phyloP scores from a whole-genome alignment of 2,329 filamentous ascomycete species.

The Byssoonygena ceratinophila region DNA sequence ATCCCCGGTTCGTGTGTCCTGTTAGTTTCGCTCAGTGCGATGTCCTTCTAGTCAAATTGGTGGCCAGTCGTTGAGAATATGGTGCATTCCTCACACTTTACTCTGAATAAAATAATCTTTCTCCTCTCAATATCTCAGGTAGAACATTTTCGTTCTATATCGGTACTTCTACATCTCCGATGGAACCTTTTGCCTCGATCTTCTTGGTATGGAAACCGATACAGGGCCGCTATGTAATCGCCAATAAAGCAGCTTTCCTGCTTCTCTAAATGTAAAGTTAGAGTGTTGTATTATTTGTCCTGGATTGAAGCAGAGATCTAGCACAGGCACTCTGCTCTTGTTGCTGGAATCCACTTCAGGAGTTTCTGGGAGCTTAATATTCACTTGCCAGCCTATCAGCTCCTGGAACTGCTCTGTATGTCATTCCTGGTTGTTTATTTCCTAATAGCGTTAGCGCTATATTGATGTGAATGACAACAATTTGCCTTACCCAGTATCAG shows the following conservation, averaged over 20 bases:
- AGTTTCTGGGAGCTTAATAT: background rate
- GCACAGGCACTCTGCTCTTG: background rate
- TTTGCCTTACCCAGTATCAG: background rate
- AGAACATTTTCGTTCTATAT: slow-evolving; percentile 10
- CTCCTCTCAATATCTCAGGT: background rate
- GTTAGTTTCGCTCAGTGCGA: slow-evolving; percentile 2
- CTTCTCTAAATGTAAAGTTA: too few relatives aligned
- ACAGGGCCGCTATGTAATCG: background rate
- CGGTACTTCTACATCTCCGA: background rate
- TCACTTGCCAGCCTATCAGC: background rate
- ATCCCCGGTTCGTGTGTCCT: slow-evolving; percentile 5
- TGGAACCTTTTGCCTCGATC: background rate
- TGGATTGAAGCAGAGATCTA: background rate
- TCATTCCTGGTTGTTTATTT: slow-evolving; percentile 1
- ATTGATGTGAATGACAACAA: slow-evolving; percentile 6
- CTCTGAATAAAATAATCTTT: slow-evolving; percentile 1
- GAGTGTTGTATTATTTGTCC: background rate
- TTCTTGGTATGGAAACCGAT: background rate
- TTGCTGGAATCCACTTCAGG: background rate
- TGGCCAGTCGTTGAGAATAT: slow-evolving; percentile 4
- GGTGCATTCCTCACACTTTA: slow-evolving; percentile 3
- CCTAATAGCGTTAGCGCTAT: slow-evolving; percentile 8
- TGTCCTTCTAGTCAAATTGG: slow-evolving; percentile 1
- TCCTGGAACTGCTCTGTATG: background rate
- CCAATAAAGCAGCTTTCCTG: too few relatives aligned